Base-by-base conservation (phyloP, 306 rosid species). In the Quercus bicolor region DNA sequence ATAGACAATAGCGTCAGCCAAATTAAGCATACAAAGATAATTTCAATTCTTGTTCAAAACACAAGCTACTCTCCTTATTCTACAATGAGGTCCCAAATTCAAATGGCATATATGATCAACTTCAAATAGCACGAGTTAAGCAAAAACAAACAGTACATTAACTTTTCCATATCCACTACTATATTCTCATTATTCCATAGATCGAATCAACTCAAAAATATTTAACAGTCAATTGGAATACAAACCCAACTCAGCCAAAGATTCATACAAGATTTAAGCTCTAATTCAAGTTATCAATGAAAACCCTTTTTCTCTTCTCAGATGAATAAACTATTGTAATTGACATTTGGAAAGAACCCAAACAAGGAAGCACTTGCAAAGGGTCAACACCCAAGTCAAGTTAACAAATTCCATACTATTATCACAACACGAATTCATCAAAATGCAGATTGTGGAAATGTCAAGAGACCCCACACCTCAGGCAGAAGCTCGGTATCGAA, bases 401-500 rank as follows among this genome's bases (percentile, higher is more conserved):
- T 29, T 16, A 29, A 3, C 12, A 48, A 48, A 45, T 45, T 9
- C 4, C 52, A 9, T 45, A 11, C 52, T 11, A 45, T 45, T 0
- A 45, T 45, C 52, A 65, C 34, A 18, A 68, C 34, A 56, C 15
- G 51, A 66, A 6, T 54, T 68, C 65, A 77, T 68, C 28, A 28
- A 73, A 68, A 66, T 7, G 45, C 45, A 37, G 45, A 37, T 33
- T 71, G 72, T 43, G 51, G 68, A 70, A 79, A 74, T 66, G 72
- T 24, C 74, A 73, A 57, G 37, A 59, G 37, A 29, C 69, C 56
- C 71, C 53, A 96, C 99, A 96, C 99, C 90, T 96, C 97, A 56
- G 99, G 92, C 52, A 96, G 83, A 85, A 96, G 93, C 84, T 93
- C 98, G 6, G 99, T 93, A 82, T 96, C 98, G 55, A 90, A 85